Conservation (phyloP, 2,329 filamentous ascomycete species). For the Aspergillus nomiae region DNA sequence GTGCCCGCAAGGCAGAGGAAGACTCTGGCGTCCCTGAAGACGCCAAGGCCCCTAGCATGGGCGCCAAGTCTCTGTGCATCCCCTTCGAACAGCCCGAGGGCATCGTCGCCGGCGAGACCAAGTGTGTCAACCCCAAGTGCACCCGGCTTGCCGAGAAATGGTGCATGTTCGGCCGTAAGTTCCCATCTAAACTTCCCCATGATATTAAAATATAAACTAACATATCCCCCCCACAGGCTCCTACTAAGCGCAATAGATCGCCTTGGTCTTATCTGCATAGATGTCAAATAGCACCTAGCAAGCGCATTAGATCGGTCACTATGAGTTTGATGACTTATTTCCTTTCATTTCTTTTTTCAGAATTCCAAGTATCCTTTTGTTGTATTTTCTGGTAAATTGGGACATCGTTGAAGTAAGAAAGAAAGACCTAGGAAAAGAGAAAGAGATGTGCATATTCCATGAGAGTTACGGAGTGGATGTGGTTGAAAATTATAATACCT, state of each 20-base stretch:
- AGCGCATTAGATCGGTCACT: conserved; percentile 8
- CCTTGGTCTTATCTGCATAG: not conserved
- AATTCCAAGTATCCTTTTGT: not conserved
- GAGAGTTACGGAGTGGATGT: not conserved
- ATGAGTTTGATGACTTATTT: conserved; percentile 18
- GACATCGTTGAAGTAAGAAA: not conserved
- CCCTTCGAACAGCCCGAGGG: conserved; percentile 85
- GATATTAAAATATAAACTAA: conserved; percentile 9
- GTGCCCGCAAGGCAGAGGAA: conserved; percentile 67
- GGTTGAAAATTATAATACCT: not conserved
- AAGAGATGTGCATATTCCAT: not conserved
- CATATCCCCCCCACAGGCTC: conserved; percentile 22
- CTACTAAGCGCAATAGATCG: conserved; percentile 25
- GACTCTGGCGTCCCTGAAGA: conserved; percentile 70
- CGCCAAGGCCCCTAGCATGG: conserved; percentile 73
- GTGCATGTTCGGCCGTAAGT: conserved; percentile 84
- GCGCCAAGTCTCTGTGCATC: conserved; percentile 75
- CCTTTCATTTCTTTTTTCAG: not conserved
- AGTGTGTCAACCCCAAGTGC: conserved; percentile 91
- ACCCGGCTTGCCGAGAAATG: conserved; percentile 74
- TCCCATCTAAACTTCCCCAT: not conserved
- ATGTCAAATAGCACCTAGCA: conserved; percentile 5
- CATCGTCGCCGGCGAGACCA: conserved; percentile 76
- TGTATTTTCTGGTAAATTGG: not conserved
- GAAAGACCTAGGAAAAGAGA: not conserved